Conservation (phyloP, 2,329 filamentous ascomycete genomes). For the Sarocladium brachiariae region DNA sequence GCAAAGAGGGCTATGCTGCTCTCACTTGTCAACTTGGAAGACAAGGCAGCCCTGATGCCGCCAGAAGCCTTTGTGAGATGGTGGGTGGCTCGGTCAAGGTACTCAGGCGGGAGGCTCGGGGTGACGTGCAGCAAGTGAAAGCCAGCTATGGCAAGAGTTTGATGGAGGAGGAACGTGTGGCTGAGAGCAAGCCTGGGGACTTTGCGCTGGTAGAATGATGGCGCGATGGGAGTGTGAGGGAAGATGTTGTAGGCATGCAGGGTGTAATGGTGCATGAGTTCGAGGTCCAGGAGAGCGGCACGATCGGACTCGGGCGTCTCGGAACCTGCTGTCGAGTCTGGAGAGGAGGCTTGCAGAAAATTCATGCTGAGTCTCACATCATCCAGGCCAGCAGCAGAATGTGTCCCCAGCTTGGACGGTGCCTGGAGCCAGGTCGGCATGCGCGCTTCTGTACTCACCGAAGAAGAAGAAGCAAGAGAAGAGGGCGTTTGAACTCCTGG, state of each 20-base stretch:
- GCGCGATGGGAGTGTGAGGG: background rate
- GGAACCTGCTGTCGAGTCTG: background rate
- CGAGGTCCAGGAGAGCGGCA: background rate
- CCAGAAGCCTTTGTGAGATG: constrained; percentile 3
- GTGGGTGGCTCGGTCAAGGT: background rate
- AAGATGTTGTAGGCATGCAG: background rate
- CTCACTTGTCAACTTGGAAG: background rate
- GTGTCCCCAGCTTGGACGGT: background rate
- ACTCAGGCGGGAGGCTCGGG: background rate
- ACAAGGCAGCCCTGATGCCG: background rate
- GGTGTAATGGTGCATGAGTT: constrained; percentile 5
- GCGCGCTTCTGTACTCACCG: background rate
- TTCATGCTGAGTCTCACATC: background rate
- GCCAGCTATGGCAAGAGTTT: background rate
- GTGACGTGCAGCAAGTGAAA: background rate
- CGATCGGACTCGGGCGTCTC: background rate
- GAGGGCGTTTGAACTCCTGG: background rate
- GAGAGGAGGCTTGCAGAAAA: background rate
- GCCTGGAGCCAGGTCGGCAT: background rate
- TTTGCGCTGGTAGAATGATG: background rate
- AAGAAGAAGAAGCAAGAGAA: background rate
- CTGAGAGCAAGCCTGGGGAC: background rate
- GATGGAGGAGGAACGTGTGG: background rate
- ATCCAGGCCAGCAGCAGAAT: background rate
- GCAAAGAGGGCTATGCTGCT: background rate